These are phyloP conservation scores for Cystofilobasidium capitatum DNA, from an alignment of 768 basidiomycete genomes.

Conservation along the genomic window DNA sequence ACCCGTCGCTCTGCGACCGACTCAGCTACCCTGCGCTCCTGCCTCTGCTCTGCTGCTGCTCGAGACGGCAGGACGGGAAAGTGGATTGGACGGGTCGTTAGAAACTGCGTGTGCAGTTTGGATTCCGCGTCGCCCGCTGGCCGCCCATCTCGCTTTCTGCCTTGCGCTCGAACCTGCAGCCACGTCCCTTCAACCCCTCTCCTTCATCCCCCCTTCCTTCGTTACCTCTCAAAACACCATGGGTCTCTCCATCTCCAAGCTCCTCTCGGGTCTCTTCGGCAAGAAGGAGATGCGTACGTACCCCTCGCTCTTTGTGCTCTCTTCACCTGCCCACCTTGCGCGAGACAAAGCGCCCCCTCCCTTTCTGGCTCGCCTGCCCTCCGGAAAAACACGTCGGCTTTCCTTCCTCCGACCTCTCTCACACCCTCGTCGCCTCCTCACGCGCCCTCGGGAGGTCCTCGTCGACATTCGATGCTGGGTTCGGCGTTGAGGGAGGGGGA, in stretches of 20 bases:
- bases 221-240: constrained; percentile 32
- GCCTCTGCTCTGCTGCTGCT: too few species aligned
- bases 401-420: background rate
- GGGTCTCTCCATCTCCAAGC: constrained; percentile 43
- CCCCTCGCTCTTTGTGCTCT: constrained; percentile 27
- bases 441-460: background rate
- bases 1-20: too few species aligned
- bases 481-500: too few species aligned
- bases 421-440: background rate
- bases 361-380: background rate
- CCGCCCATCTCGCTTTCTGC: too few species aligned
- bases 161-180: background rate
- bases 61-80: too few species aligned
- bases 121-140: too few species aligned
- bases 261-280: constrained; percentile 79
- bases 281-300: constrained; percentile 99
- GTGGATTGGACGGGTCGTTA: too few species aligned
- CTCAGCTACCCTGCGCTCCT: too few species aligned
- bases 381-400: background rate
- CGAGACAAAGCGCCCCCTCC: background rate
- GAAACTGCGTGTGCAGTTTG: too few species aligned
- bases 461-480: background rate
- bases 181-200: background rate
- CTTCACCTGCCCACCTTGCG: constrained; percentile 29
- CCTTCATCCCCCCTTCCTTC: background rate